Conservation (phyloP, 2,329 filamentous ascomycete genomes). For the Verticillium tricorpus region DNA sequence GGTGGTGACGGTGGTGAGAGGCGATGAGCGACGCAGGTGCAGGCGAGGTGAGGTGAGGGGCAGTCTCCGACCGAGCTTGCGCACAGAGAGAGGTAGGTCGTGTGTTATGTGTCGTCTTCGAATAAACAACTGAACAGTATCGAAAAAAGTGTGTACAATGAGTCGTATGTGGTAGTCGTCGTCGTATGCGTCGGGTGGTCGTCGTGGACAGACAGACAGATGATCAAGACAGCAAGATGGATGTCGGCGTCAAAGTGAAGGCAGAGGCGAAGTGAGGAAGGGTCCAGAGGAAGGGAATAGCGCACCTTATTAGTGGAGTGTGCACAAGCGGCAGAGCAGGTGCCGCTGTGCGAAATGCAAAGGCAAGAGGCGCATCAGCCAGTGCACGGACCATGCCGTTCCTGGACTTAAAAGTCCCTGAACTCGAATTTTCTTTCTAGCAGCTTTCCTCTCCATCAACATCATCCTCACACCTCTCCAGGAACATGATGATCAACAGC, state of each 20-base stretch:
- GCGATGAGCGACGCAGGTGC: not conserved
- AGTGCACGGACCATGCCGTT: not conserved
- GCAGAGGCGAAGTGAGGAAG: not conserved
- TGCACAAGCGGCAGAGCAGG: not conserved
- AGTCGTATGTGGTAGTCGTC: not conserved
- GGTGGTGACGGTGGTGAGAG: not conserved
- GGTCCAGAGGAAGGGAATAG: not conserved
- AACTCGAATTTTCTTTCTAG: slow-evolving; percentile 1
- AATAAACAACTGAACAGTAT: too few relatives aligned
- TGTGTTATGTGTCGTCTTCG: too few relatives aligned
- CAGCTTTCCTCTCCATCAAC: not conserved
- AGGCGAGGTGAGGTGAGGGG: not conserved
- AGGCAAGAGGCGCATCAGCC: not conserved
- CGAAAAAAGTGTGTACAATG: too few relatives aligned
- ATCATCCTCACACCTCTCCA: not conserved
- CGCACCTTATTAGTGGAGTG: not conserved
- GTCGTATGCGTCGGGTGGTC: not conserved
- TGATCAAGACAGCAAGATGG: too few relatives aligned
- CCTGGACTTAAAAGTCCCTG: not conserved
- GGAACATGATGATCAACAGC: not conserved
- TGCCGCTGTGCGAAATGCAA: not conserved
- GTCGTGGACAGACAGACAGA: too few relatives aligned
- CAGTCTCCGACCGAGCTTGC: not conserved
- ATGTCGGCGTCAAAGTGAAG: not conserved
- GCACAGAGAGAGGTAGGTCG: not conserved